These are phyloP conservation scores for Hericium rajendrae DNA, from an alignment of 768 basidiomycete species.

Conservation along the genomic window DNA sequence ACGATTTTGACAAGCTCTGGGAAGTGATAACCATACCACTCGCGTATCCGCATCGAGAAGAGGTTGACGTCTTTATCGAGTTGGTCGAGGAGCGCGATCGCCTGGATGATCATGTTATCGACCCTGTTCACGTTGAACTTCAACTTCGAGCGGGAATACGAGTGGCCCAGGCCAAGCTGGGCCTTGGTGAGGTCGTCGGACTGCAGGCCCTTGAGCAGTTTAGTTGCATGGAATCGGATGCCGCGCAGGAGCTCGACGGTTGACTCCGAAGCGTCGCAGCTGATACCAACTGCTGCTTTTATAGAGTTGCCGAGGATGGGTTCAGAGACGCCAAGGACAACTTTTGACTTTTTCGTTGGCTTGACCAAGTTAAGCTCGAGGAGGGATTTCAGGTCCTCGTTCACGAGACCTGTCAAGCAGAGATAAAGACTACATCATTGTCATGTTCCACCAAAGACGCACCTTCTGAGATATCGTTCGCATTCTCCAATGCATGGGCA, in stretches of 20 bases:
- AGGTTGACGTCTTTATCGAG: slow-evolving; percentile 99
- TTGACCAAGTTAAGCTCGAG: slow-evolving; percentile 84
- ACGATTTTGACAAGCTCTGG: slow-evolving; percentile 92
- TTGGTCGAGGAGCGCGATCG: slow-evolving; percentile 95
- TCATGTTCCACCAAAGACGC: slow-evolving; percentile 16
- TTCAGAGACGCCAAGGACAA: slow-evolving; percentile 77
- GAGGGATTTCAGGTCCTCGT: slow-evolving; percentile 72
- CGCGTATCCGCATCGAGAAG: slow-evolving; percentile 95
- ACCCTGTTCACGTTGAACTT: slow-evolving; percentile 96
- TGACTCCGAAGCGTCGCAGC: slow-evolving; percentile 75
- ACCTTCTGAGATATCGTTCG: slow-evolving; percentile 96
- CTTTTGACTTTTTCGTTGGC: slow-evolving; percentile 54
- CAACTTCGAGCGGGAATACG: slow-evolving; percentile 93
- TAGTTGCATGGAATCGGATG: slow-evolving; percentile 83
- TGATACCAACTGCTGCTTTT: slow-evolving; percentile 57
- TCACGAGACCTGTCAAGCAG: slow-evolving; percentile 57
- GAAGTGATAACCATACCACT: slow-evolving; percentile 99
- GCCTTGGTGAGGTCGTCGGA: slow-evolving; percentile 83
- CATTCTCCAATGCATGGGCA: slow-evolving; percentile 89
- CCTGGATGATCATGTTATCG: slow-evolving; percentile 99
- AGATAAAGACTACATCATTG: slow-evolving; percentile 1
- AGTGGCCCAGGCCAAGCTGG: slow-evolving; percentile 94
- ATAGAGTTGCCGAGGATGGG: slow-evolving; percentile 66
- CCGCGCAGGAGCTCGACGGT: slow-evolving; percentile 84
- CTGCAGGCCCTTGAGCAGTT: slow-evolving; percentile 83